Conservation (phyloP, 2,329 filamentous ascomycete genomes). For the Talaromyces verruculosus region DNA sequence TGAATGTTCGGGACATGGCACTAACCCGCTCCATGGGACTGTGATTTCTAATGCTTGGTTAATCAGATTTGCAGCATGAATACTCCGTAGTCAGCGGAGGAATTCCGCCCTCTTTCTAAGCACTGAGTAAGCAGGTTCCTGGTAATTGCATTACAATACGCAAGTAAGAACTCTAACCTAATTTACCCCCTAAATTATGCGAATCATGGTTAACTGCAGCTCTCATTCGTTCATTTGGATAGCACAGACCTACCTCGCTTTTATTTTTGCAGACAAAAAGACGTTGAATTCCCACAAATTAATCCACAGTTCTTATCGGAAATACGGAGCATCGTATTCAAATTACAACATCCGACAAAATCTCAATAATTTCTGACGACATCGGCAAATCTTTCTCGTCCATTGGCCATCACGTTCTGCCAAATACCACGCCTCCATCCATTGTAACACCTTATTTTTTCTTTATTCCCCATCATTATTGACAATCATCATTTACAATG, state of each 20-base stretch:
- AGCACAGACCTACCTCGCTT: neutral
- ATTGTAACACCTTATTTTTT: neutral
- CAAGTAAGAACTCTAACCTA: neutral
- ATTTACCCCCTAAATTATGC: neutral
- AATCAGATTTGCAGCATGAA: neutral
- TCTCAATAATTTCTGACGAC: neutral
- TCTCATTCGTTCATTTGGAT: neutral
- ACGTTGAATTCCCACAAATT: neutral
- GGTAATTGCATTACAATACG: slow-evolving; percentile 3
- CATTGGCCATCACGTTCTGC: neutral
- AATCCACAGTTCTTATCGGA: neutral
- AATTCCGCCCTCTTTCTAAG: neutral
- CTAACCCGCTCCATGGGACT: neutral
- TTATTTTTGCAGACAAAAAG: neutral
- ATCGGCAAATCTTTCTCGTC: neutral
- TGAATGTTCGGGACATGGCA: neutral
- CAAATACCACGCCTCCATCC: neutral
- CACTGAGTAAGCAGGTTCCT: neutral
- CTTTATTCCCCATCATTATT: neutral
- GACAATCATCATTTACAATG: neutral
- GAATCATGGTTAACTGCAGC: neutral
- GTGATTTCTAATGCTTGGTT: slow-evolving; percentile 4
- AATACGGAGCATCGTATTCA: neutral
- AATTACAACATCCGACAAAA: neutral
- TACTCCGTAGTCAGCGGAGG: neutral